Evolutionary conservation across 352 stramenopile species (phyloP), one percentile per base, ranked within the genome.

Genomic region (Phytopythium aichiense): DNA sequence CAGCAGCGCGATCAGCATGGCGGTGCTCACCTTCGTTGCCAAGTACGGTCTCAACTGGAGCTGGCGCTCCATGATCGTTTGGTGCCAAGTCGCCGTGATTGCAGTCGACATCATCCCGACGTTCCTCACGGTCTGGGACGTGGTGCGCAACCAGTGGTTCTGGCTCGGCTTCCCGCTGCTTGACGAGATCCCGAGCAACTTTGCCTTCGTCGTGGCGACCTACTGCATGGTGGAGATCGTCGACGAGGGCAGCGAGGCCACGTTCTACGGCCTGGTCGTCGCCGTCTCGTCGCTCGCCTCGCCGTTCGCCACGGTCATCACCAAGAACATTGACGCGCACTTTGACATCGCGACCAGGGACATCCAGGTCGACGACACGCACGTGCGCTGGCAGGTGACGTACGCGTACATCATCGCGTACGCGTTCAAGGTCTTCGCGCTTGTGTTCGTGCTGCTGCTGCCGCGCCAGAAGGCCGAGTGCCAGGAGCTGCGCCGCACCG

Each of bases 181-280:
- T 2, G 66, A 78, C 30, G 56, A 85, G 43, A 63, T 90, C 22
- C 81, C 79, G 7, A 60, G 75, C 40, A 73, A 65, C 22, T 62
- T 84, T 40, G 61, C 66, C 42, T 87, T 79, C 40, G 73, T 89
- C 37, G 60, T 89, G 0, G 67, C 74, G 5, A 85, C 72, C 11
- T 88, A 76, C 53, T 73, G 81, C 37, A 70, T 85, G 7, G 76
- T 89, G n/a, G 81, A 90, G 64, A 51, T 90, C 38, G 76, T 73
- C 20, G 77, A 81, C 13, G 54, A 66, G 25, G 81, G 79, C 46
- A 68, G 81, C 60, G 81, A 90, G 68, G 72, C 68, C 23, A 65
- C 75, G 13, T 61, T 86, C 42, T 87, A 88, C 66, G 78, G 68
- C 4, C 58, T 90, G 9, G 52, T 88, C 30, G 87, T 77, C 9